A percentile compares a stretch with the other conserved stretches of the same genome.
These are phyloP conservation scores for Venturia oleaginea DNA, from an alignment of 2,329 filamentous ascomycete species.

Conservation along the genomic window DNA sequence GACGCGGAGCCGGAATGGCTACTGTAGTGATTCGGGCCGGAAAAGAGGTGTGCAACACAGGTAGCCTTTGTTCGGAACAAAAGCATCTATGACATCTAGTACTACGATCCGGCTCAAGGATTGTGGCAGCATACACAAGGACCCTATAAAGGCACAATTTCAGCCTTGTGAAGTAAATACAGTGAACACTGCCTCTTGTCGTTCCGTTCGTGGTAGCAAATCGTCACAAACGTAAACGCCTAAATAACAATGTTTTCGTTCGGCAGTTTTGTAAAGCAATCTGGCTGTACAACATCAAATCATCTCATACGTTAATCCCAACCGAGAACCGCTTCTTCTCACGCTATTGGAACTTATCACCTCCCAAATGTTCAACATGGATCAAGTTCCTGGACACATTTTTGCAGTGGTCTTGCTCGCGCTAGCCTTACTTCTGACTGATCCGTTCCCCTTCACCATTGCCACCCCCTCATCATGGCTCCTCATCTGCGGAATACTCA, in stretches of 20 bases:
- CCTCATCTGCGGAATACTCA: background rate
- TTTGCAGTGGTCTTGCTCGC: background rate
- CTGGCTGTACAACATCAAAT: background rate
- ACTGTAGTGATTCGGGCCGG: background rate
- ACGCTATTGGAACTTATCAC: background rate
- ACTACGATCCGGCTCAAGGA: background rate
- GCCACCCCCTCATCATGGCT: background rate
- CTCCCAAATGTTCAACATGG: background rate
- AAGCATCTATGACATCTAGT: background rate
- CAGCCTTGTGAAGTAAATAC: background rate
- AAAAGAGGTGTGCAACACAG: background rate
- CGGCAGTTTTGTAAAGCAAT: background rate
- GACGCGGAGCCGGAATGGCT: slow-evolving; percentile 59
- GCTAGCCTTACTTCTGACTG: background rate
- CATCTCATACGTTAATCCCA: background rate
- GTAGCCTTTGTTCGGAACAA: background rate
- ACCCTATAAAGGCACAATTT: background rate
- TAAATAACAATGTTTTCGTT: background rate
- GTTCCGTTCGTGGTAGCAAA: background rate
- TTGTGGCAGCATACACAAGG: background rate
- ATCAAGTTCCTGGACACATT: background rate
- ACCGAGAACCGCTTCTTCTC: background rate
- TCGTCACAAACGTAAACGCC: background rate
- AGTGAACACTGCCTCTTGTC: background rate
- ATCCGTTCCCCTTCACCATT: background rate